Conservation (phyloP, 75 land plant species). For the Picea glauca region DNA sequence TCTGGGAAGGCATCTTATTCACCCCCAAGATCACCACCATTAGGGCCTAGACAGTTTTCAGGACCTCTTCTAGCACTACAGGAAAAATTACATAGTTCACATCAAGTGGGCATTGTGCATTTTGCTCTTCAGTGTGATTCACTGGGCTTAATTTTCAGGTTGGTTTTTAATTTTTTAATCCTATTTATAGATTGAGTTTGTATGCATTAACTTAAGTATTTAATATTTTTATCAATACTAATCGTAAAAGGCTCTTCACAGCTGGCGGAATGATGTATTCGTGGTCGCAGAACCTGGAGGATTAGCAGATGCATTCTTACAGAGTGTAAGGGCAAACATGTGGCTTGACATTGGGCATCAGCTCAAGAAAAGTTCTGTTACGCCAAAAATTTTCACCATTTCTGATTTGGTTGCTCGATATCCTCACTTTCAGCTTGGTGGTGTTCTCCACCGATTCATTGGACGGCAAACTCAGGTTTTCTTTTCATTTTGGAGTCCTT, state of each 20-base stretch:
- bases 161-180: not conserved
- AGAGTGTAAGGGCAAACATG: slow-evolving; percentile 42
- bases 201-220: not conserved
- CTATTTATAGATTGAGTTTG: not conserved
- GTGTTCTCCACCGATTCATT: slow-evolving; percentile 80
- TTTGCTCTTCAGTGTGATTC: slow-evolving; percentile 90
- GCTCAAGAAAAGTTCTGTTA: slow-evolving; percentile 33
- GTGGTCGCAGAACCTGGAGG: slow-evolving; percentile 99
- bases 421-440: slow-evolving; percentile 75
- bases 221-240: not conserved
- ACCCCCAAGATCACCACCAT: slow-evolving; percentile 78
- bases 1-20: slow-evolving; percentile 39
- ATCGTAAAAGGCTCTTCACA: slow-evolving; percentile 20
- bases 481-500: not conserved
- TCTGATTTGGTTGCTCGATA: slow-evolving; percentile 64
- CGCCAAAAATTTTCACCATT: slow-evolving; percentile 46
- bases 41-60: slow-evolving; percentile 66
- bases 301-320: slow-evolving; percentile 79
- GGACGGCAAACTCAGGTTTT: slow-evolving; percentile 96
- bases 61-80: slow-evolving; percentile 58
- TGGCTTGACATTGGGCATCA: slow-evolving; percentile 12
- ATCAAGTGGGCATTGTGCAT: slow-evolving; percentile 93
- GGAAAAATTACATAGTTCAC: slow-evolving; percentile 81
- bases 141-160: slow-evolving; percentile 83
- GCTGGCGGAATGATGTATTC: slow-evolving; percentile 98